Conservation (phyloP, 805 yeast genomes). For the Schizosaccharomyces osmophilus region DNA sequence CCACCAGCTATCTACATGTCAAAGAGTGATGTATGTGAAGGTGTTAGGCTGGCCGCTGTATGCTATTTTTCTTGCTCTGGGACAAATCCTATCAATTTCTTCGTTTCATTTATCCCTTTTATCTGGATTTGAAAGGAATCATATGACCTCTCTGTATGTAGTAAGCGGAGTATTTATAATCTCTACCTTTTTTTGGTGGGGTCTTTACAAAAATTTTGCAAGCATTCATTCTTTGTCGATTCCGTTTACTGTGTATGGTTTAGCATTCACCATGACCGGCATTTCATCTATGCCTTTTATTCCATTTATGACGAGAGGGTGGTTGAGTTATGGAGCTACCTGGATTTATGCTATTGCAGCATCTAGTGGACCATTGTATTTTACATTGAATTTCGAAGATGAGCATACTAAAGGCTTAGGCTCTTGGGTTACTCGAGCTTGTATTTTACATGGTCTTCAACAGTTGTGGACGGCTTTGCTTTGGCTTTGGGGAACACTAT, state of each 20-base stretch:
- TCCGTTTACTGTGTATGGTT: constrained; percentile 1
- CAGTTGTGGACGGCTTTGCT: constrained; percentile 1
- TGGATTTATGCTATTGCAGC: constrained; percentile 2
- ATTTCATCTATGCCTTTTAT: background rate
- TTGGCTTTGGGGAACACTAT: constrained; percentile 2
- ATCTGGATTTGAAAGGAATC: background rate
- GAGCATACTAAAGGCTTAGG: background rate
- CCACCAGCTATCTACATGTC: background rate
- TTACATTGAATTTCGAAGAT: constrained; percentile 1
- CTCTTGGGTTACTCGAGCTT: background rate
- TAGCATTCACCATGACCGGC: constrained; percentile 1
- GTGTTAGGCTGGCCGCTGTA: constrained; percentile 1
- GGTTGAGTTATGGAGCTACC: background rate
- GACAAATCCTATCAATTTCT: background rate
- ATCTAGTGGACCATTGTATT: constrained; percentile 1
- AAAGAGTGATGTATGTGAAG: background rate
- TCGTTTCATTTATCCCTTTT: constrained; percentile 1
- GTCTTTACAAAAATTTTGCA: background rate
- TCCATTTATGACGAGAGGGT: background rate
- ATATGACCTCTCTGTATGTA: background rate
- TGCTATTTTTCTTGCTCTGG: constrained; percentile 1
- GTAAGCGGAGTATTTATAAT: background rate
- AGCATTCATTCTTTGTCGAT: background rate
- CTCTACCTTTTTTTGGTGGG: constrained; percentile 1
- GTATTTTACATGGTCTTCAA: constrained; percentile 1